Evolutionary conservation across 2,329 filamentous ascomycete species (phyloP).

Genomic region (Simplicillium sp.): DNA sequence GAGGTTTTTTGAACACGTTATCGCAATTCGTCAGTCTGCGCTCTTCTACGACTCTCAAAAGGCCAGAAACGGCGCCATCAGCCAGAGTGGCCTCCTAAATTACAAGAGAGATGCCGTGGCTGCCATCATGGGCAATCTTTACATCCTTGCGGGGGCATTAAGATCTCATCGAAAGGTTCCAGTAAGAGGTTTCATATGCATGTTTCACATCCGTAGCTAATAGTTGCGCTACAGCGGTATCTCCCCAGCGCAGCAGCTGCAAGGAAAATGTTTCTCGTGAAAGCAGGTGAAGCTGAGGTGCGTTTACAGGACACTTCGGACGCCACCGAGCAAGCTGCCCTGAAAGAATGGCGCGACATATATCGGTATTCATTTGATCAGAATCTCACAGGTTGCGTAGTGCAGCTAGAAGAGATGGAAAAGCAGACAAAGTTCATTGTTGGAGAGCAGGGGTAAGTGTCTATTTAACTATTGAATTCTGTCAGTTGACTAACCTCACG

Average conservation of each 20-base stretch:
- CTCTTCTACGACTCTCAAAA: conserved; percentile 47
- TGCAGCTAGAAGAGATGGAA: conserved; percentile 43
- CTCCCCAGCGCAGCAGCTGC: conserved; percentile 46
- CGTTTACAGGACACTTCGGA: conserved; percentile 14
- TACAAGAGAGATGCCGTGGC: conserved; percentile 48
- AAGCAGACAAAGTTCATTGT: conserved; percentile 48
- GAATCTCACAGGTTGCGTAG: conserved; percentile 43
- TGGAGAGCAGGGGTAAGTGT: conserved; percentile 40
- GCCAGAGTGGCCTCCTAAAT: conserved; percentile 30
- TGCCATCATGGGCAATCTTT: conserved; percentile 46
- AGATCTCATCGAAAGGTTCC: conserved; percentile 39
- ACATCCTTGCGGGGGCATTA: conserved; percentile 46
- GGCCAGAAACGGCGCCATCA: conserved; percentile 33
- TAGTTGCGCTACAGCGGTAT: conserved; percentile 28
- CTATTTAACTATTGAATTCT: neutral
- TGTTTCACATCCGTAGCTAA: neutral
- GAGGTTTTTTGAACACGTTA: conserved; percentile 49
- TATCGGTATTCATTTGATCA: conserved; percentile 47
- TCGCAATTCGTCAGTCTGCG: conserved; percentile 47
- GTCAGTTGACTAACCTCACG: neutral
- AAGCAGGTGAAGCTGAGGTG: conserved; percentile 37
- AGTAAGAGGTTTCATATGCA: conserved; percentile 17
- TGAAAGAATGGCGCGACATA: conserved; percentile 44
- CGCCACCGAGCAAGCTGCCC: conserved; percentile 17
- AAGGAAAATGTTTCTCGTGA: conserved; percentile 39